Percentiles rank a stretch among this genome's conserved stretches.
phyloP scores from a whole-genome alignment of 345 rosid genomes.

The Conringia planisiliqua region DNA sequence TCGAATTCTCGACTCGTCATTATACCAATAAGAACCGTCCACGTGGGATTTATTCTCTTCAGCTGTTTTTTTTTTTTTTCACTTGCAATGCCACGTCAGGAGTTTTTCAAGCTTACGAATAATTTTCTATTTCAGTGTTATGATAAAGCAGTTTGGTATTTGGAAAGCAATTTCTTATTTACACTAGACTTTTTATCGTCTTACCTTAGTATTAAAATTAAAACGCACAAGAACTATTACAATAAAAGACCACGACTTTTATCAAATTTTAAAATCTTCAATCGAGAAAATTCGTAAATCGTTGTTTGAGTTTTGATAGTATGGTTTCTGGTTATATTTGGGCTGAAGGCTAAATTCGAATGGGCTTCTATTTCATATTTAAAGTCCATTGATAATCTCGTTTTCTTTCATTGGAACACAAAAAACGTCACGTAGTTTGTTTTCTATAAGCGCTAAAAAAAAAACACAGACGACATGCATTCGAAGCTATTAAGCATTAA shows the following conservation, averaged over 20 bases:
- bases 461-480: conserved; percentile 12
- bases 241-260: no score
- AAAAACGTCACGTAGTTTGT: conserved; percentile 31
- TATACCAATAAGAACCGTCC: not conserved
- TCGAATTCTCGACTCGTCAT: not conserved
- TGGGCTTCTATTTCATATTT: not conserved
- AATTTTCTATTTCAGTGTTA: not conserved
- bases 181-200: no score
- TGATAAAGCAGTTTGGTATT: not conserved
- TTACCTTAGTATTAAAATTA: no score
- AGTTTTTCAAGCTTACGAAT: not conserved
- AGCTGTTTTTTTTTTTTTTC: no score
- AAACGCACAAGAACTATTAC: no score
- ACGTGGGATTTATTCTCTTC: not conserved
- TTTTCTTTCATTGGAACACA: not conserved
- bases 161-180: no score
- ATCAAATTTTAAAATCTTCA: no score
- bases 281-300: no score
- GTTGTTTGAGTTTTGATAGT: no score
- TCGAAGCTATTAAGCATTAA: conserved; percentile 6
- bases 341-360: not conserved
- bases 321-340: not conserved
- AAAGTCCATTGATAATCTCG: not conserved
- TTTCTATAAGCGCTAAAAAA: not conserved
- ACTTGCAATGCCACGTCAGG: not conserved